phyloP scores from a whole-genome alignment of 2,329 filamentous ascomycete genomes.

The Didymella sp. region DNA sequence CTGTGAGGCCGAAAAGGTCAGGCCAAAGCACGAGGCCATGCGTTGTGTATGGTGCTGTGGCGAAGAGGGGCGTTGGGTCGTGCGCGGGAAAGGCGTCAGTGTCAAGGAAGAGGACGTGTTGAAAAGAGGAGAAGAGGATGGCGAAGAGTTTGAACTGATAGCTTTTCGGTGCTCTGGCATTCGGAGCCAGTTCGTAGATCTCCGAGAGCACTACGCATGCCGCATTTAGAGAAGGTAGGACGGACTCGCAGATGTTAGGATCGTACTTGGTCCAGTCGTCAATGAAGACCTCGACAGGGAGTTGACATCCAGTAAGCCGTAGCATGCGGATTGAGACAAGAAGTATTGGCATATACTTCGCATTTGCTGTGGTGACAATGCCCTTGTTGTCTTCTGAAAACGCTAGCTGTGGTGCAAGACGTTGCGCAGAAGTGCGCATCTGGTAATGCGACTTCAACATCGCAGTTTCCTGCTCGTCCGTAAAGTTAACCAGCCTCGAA shows the following conservation, averaged over 20 bases:
- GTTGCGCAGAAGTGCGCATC: slow-evolving; percentile 30
- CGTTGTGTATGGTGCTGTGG: slow-evolving; percentile 59
- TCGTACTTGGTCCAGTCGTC: slow-evolving; percentile 49
- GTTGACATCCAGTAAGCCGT: slow-evolving; percentile 57
- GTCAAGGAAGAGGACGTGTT: slow-evolving; percentile 66
- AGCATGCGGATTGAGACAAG: slow-evolving; percentile 61
- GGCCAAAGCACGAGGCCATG: slow-evolving; percentile 65
- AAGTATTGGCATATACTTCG: slow-evolving; percentile 58
- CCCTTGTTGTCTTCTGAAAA: slow-evolving; percentile 54
- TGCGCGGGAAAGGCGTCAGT: slow-evolving; percentile 62
- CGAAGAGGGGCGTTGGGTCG: slow-evolving; percentile 57
- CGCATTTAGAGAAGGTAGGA: slow-evolving; percentile 50
- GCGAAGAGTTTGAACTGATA: slow-evolving; percentile 66
- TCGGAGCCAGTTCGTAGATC: slow-evolving; percentile 23
- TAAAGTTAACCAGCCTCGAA: slow-evolving; percentile 27
- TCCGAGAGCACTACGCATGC: slow-evolving; percentile 48
- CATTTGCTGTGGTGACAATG: slow-evolving; percentile 60
- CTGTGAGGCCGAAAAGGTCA: slow-evolving; percentile 59
- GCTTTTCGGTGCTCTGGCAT: slow-evolving; percentile 28
- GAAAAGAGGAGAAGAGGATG: slow-evolving; percentile 65
- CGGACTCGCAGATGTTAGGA: slow-evolving; percentile 46
- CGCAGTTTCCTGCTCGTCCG: slow-evolving; percentile 26
- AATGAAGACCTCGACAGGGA: slow-evolving; percentile 58
- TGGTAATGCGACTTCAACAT: slow-evolving; percentile 29
- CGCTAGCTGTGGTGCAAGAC: slow-evolving; percentile 41